Evolutionary conservation across 495 filamentous ascomycete species (phyloP).

Genomic region (Daldinia vernicosa): DNA sequence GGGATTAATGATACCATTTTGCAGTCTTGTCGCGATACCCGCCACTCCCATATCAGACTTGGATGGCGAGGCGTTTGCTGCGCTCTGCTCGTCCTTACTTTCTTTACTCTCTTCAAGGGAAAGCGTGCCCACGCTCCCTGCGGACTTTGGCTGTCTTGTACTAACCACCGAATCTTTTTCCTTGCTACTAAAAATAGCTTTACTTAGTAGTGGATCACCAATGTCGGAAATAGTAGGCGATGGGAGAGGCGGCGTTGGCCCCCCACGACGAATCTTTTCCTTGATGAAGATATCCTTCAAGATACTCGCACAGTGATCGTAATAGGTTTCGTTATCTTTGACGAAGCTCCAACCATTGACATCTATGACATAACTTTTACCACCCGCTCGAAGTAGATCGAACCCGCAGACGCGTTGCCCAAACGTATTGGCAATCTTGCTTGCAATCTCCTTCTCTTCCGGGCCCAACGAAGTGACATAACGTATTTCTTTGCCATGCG

Average conservation of each 20-base stretch:
- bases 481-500: constrained; percentile 94
- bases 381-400: constrained; percentile 86
- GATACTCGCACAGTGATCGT: constrained; percentile 87
- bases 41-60: constrained; percentile 48
- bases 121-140: constrained; percentile 48
- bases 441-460: constrained; percentile 86
- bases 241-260: constrained; percentile 53
- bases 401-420: constrained; percentile 97
- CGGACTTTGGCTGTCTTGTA: constrained; percentile 44
- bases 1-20: constrained; percentile 49
- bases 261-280: constrained; percentile 67
- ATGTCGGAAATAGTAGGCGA: constrained; percentile 57
- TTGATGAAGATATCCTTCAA: constrained; percentile 84
- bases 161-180: constrained; percentile 49
- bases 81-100: constrained; percentile 47
- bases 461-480: constrained; percentile 86
- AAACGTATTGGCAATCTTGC: constrained; percentile 89
- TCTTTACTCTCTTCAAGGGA: constrained; percentile 45
- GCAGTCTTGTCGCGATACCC: constrained; percentile 45
- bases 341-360: constrained; percentile 99
- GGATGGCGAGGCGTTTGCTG: constrained; percentile 37
- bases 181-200: constrained; percentile 42
- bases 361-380: constrained; percentile 96
- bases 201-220: constrained; percentile 51
- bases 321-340: constrained; percentile 99